Evolutionary conservation across 2,329 filamentous ascomycete species (phyloP), one percentile per base, ranked within the genome.

Genomic region (Beauveria asiatica): DNA sequence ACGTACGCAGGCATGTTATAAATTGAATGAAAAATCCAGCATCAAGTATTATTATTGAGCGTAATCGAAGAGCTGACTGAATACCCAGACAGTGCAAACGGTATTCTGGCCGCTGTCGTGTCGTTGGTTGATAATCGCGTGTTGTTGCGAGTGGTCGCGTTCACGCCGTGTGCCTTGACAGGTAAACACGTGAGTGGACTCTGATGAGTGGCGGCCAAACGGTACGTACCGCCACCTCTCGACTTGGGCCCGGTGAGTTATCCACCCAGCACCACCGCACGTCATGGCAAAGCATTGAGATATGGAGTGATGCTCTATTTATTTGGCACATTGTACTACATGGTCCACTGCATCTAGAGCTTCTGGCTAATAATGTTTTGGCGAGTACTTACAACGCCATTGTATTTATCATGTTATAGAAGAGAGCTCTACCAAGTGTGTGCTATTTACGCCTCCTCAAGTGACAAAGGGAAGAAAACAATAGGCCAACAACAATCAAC

Each of bases 1-100:
- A 70, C 76, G 65, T 69, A 78, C 76, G 76, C 76, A 73, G 76
- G 76, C 76, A 78, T 78, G 62, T 72, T 66, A 57, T 55, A 16
- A 39, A 19, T n/a, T 53, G 13, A 19, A 42, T n/a, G 19, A 21
- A 46, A 25, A 23, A 51, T 42, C 10, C 44, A 42, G 41, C 57
- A 59, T 59, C 39, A 59, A 59, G 7, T 33, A 33, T 19, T 52
- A 25, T 39, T 30, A 33, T 46, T 25, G 8, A 46, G 27, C 25
- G 39, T 46, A 39, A 52, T 44, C 10, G 11, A 9, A 10, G 33
- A 45, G 11, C 46, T 8, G 16, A 17, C 37, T 52, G 25, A 53
- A 30, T 30, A 52, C 21, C n/a, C 21, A 52, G 49, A 16, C 13
- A 39, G n/a, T 39, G 23, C 39, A 52, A 52, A 37, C 11, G 17